Base-by-base conservation (phyloP, 768 basidiomycete genomes). In the Rhizopogon vinicolor region DNA sequence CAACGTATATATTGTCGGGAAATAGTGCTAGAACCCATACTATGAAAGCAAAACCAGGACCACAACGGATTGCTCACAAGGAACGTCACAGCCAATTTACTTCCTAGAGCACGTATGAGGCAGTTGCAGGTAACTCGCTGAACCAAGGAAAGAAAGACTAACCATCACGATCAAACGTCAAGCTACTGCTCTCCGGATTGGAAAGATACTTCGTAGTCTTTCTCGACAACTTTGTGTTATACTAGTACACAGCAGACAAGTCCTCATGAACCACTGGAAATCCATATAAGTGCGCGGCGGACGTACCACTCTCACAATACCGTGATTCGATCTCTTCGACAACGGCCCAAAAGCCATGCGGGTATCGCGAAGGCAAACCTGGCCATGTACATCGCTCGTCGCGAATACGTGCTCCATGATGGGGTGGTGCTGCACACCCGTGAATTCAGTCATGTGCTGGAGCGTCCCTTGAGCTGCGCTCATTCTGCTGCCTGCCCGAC, bases 261-360 rank as follows among this genome's bases (percentile, higher is more conserved):
- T 37, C 53, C 54, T 28, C 49, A 35, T 37, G 33, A 53, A 46
- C 57, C 51, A 55, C 25, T 60, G 19, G 44, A 46, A 52, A 55
- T 18, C 18, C 16, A 51, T 50, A 53, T 16, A 2, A 33, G 44
- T 54, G 18, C 54, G 59, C 45, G 16, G 50, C 29, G 7, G 13
- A 62, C 73, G 54, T 53, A 85, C 85, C 52, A 57, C 75, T 54
- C 78, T 78, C 7, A 89, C 81, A 1, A 86, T 72, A 0, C 87
- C 87, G 12, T 78, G 66, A 16, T 74, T 67, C 2, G 77, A 74
- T 37, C 82, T 68, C 10, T 65, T 66, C 16, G 67, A 67, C 18
- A 67, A 60, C 43, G 83, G 75, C 18, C 85, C 85, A 67, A 90
- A 91, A 0, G 86, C 80, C 86, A 89, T 90, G 12, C 89, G 76